Base-by-base conservation (phyloP, 2,329 filamentous ascomycete species). In the Microcera coccophila region DNA sequence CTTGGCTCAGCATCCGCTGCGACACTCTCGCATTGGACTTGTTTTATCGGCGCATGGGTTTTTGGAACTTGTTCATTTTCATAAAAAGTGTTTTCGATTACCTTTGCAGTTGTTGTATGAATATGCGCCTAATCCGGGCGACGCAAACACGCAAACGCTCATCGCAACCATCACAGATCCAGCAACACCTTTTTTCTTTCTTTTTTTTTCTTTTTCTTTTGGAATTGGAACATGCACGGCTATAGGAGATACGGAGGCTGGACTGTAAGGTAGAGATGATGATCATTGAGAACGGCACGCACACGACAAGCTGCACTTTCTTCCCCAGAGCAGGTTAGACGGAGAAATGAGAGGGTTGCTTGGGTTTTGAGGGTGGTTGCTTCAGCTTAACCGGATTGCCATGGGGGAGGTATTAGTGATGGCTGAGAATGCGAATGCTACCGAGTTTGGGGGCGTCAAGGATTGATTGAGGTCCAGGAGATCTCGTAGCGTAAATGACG, bases 21-120 rank as follows among this genome's bases (percentile, higher is more conserved):
- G 5, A 19, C 16, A 35, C 16, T 18, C 7, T 35, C 33, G 15
- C 8, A 20, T 5, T 16, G 5, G 33, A 20, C 33, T 15, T 35
- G 15, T 5, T 50, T 54, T 55, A 35, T 42, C 40, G 58, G 58
- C 58, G 58, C 47, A 56, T 52, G 44, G 58, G 58, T 54, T 57
- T 15, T 48, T 46, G 47, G 44, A 52, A 45, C 49, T 48, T 54
- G 48, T 43, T 38, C 17, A 10, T 42, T 51, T 49, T 58, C 40
- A 42, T 54, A 58, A 58, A 58, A 56, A 53, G 54, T 54, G 51
- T 48, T 53, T 52, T 40, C 15, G 44, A 42, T 45, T 38, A 46
- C 50, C 42, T 45, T 53, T 51, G 42, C 44, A 43, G 38, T 47
- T 49, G 52, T 37, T 61, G 58, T 61, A 61, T 46, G 54, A 61